Conservation (phyloP, 129 eudicot genomes). For the Escallonia herrerae region DNA sequence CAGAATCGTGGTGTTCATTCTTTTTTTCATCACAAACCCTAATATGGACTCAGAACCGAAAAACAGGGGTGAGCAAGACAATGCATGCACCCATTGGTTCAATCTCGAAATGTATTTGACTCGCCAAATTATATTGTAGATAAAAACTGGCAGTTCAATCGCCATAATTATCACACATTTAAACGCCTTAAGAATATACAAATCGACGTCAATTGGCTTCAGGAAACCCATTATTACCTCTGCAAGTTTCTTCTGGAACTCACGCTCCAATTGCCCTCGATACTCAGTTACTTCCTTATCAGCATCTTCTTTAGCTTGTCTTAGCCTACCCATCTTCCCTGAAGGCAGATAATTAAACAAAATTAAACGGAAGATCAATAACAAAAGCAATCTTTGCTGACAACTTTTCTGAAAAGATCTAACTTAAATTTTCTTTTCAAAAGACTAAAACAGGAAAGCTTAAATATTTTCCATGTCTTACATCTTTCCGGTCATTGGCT, state of each 20-base stretch:
- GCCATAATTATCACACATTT: too few species aligned
- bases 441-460: too few species aligned
- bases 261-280: slow-evolving; percentile 82
- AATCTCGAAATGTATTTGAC: not conserved
- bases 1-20: not conserved
- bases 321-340: slow-evolving; percentile 74
- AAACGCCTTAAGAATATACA: not conserved
- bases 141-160: not conserved
- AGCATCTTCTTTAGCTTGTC: slow-evolving; percentile 83
- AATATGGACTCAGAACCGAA: not conserved
- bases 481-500: too few species aligned
- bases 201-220: too few species aligned
- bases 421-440: too few species aligned
- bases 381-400: too few species aligned
- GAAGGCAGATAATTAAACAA: slow-evolving; percentile 13
- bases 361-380: not conserved
- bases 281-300: slow-evolving; percentile 78
- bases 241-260: slow-evolving; percentile 58
- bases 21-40: not conserved
- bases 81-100: not conserved
- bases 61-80: not conserved
- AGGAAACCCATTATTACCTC: slow-evolving; percentile 35
- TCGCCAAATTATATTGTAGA: not conserved
- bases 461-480: too few species aligned
- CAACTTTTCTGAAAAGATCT: too few species aligned